These are phyloP conservation scores for Aspergillus sp. DNA, from an alignment of 2,329 filamentous ascomycete species.

Conservation along the genomic window DNA sequence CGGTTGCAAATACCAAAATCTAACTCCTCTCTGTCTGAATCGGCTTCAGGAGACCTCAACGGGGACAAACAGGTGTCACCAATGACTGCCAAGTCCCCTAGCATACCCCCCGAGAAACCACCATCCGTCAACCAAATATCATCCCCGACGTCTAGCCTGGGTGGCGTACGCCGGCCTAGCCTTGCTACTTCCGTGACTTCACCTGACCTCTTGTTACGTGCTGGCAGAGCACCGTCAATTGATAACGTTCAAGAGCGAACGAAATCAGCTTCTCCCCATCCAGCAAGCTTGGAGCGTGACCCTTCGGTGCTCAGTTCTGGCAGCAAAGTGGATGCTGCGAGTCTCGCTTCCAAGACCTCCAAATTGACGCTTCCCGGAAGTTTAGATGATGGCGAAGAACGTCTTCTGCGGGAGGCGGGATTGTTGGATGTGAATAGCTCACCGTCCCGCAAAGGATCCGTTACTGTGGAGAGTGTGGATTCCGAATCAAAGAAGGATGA, in stretches of 20 bases:
- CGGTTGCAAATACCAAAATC: slow-evolving; percentile 19
- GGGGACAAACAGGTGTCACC: slow-evolving; percentile 15
- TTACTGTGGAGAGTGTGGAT: slow-evolving; percentile 43
- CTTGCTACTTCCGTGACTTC: slow-evolving; percentile 33
- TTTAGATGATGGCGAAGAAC: slow-evolving; percentile 66
- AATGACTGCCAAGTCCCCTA: slow-evolving; percentile 12
- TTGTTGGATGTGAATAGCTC: slow-evolving; percentile 54
- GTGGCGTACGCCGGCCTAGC: slow-evolving; percentile 33
- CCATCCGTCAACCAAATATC: slow-evolving; percentile 20
- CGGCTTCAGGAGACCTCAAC: not conserved
- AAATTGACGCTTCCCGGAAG: slow-evolving; percentile 36
- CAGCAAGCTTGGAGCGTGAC: slow-evolving; percentile 34
- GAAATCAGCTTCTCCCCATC: slow-evolving; percentile 25
- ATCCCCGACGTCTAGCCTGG: slow-evolving; percentile 22
- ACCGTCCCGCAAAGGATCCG: slow-evolving; percentile 40
- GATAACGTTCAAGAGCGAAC: slow-evolving; percentile 28
- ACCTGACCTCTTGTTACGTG: slow-evolving; percentile 26
- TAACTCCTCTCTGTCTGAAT: slow-evolving; percentile 17
- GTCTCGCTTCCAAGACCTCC: slow-evolving; percentile 34
- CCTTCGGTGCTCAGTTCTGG: slow-evolving; percentile 39
- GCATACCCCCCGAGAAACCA: slow-evolving; percentile 15
- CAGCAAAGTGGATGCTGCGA: slow-evolving; percentile 37
- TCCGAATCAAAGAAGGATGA: slow-evolving; percentile 42
- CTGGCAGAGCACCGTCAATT: slow-evolving; percentile 29
- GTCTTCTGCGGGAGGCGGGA: slow-evolving; percentile 66